Evolutionary conservation across 371 early-diverging fungal genomes (phyloP).

Genomic region (Catenaria anguillulae): DNA sequence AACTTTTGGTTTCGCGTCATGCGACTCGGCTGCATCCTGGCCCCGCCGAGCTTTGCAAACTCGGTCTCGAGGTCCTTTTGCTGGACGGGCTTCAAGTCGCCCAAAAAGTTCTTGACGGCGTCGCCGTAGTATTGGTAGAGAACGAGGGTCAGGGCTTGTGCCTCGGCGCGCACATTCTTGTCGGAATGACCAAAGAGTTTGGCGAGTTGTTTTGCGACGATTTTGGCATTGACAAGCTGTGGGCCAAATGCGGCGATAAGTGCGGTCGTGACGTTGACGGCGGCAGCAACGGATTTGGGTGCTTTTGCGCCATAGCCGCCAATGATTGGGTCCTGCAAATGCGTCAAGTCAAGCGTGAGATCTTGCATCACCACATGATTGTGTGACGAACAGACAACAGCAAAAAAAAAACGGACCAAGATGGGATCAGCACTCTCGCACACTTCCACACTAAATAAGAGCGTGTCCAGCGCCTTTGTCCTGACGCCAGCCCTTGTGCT

Average conservation of each 20-base stretch:
- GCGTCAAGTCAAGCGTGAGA: too few relatives aligned
- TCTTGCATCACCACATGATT: too few relatives aligned
- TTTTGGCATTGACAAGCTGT: slow-evolving; percentile 60
- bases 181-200: slow-evolving; percentile 86
- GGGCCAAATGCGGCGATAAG: slow-evolving; percentile 64
- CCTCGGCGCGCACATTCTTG: slow-evolving; percentile 75
- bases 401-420: too few relatives aligned
- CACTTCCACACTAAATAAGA: slow-evolving; percentile 72
- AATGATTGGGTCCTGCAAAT: slow-evolving; percentile 59
- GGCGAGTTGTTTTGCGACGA: slow-evolving; percentile 63
- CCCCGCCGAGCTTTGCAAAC: slow-evolving; percentile 55
- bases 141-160: slow-evolving; percentile 53
- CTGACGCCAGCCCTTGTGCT: slow-evolving; percentile 68
- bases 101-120: slow-evolving; percentile 34
- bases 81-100: slow-evolving; percentile 46
- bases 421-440: slow-evolving; percentile 26
- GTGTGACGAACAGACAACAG: too few relatives aligned
- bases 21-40: slow-evolving; percentile 54
- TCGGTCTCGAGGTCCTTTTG: slow-evolving; percentile 72
- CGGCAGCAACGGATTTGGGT: slow-evolving; percentile 75
- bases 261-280: slow-evolving; percentile 51
- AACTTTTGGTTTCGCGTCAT: slow-evolving; percentile 57
- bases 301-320: slow-evolving; percentile 67
- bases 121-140: slow-evolving; percentile 66
- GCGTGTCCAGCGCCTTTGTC: slow-evolving; percentile 55